Conservation (phyloP, 176 grass and related monocot species). For the Dactylis glomerata region DNA sequence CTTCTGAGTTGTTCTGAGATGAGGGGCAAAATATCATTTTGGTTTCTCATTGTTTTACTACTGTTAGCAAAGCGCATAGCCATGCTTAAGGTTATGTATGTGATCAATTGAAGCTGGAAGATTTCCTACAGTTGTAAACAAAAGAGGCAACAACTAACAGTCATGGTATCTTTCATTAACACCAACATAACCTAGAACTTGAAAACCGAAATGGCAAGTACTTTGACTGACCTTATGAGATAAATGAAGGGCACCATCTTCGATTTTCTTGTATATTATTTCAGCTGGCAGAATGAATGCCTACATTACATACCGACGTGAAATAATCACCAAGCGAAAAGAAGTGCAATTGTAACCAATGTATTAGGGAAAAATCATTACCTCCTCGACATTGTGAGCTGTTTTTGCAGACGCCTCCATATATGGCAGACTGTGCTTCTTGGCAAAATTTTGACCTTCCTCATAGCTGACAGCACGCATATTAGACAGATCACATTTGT, state of each 20-base stretch:
- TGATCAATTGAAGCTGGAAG: not conserved
- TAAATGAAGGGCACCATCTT: constrained; percentile 62
- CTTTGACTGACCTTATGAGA: constrained; percentile 45
- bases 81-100: not conserved
- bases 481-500: constrained; percentile 62
- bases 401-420: constrained; percentile 73
- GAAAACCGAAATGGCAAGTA: not conserved
- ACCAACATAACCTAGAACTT: not conserved
- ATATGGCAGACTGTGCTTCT: constrained; percentile 52
- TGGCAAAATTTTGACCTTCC: constrained; percentile 71
- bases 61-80: not conserved
- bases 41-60: not conserved
- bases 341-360: not conserved
- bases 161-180: not conserved
- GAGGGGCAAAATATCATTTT: not conserved
- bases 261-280: constrained; percentile 58
- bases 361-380: not conserved
- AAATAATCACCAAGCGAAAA: not conserved
- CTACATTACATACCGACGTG: constrained; percentile 7
- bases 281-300: constrained; percentile 49
- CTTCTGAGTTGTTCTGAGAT: not conserved
- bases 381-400: constrained; percentile 59
- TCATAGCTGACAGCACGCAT: constrained; percentile 61
- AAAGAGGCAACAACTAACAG: too few species aligned
- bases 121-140: not conserved